These are phyloP conservation scores for Colletotrichum echinochloae DNA, from an alignment of 2,329 filamentous ascomycete species.

Conservation along the genomic window DNA sequence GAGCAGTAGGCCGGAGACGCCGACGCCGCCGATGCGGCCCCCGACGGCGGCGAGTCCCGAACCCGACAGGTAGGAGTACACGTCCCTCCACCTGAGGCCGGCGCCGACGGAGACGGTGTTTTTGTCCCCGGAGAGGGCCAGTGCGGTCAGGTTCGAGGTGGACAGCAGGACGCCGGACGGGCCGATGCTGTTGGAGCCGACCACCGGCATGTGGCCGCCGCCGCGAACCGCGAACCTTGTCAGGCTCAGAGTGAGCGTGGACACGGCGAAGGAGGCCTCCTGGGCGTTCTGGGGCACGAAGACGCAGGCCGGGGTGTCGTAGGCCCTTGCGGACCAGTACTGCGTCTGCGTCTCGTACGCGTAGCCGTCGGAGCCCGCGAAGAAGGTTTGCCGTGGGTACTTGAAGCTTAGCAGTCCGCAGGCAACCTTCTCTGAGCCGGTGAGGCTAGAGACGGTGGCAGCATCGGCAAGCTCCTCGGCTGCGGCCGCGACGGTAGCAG, in stretches of 20 bases:
- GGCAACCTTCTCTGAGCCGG: constrained; percentile 12
- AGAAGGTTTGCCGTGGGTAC: constrained; percentile 22
- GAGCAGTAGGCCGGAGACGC: constrained; percentile 47
- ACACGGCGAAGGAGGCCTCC: constrained; percentile 44
- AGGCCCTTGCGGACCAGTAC: constrained; percentile 28
- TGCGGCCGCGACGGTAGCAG: background rate
- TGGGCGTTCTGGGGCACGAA: constrained; percentile 44
- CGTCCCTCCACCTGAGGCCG: constrained; percentile 47
- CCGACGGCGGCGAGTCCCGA: constrained; percentile 45
- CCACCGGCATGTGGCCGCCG: constrained; percentile 48
- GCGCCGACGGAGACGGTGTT: constrained; percentile 48
- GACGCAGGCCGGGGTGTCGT: constrained; percentile 44
- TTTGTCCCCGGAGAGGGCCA: constrained; percentile 47
- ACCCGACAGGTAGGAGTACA: constrained; percentile 47
- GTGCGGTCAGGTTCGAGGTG: constrained; percentile 49
- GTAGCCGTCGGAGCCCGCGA: constrained; percentile 17
- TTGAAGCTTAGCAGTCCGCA: constrained; percentile 10
- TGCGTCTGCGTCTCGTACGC: constrained; percentile 29
- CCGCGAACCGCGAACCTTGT: constrained; percentile 45
- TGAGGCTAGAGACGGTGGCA: background rate
- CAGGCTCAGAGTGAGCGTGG: constrained; percentile 42
- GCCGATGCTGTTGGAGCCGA: constrained; percentile 46
- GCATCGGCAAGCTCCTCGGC: background rate
- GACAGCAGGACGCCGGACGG: constrained; percentile 51
- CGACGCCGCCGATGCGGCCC: constrained; percentile 47